Base-by-base conservation (phyloP, 768 basidiomycete species). In the Amyloporia xantha region DNA sequence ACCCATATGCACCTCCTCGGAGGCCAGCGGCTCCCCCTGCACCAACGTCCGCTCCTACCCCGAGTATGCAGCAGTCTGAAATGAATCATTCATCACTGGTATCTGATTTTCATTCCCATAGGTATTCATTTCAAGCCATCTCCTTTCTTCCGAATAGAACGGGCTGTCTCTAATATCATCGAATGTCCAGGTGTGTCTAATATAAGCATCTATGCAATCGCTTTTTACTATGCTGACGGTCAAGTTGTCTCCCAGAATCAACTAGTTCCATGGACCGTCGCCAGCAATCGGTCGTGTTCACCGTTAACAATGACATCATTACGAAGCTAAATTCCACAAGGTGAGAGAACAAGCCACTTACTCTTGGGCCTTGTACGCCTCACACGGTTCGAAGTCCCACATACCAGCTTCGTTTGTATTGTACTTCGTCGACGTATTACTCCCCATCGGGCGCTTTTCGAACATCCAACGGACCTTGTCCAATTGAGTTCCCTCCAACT, bases 401-500 rank as follows among this genome's bases (percentile, higher is more conserved):
- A 55, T 84, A 83, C 63, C 90, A 93, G 65, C 74, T 95, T 35
- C 82, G 91, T 28, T 68, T 95, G 6, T 94, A 87, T 66, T 93
- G 91, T 71, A 94, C 92, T 0, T 90, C 88, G 2, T 91, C 84
- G 26, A 71, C 79, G 24, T 90, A 83, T 62, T 84, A 84, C 63
- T 72, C 74, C 39, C 66, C 72, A 13, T 64, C 71, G 19, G 60
- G 68, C 5, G 69, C 73, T 11, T 85, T 86, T 57, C 71, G 84
- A 44, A 65, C 49, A 3, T 23, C 66, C 49, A 57, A 66, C 38
- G 63, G 69, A 15, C 78, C 80, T 15, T 89, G 86, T 60, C 87
- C 80, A 3, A 80, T 95, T 41, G 92, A 96, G 71, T 96, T 95
- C 57, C 92, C 92, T 20, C 81, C 84, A 6, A 88, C 88, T 7